Evolutionary conservation across 202 grass and related monocot genomes (phyloP), one percentile per base, ranked within the genome.

Genomic region (Setaria italica): DNA sequence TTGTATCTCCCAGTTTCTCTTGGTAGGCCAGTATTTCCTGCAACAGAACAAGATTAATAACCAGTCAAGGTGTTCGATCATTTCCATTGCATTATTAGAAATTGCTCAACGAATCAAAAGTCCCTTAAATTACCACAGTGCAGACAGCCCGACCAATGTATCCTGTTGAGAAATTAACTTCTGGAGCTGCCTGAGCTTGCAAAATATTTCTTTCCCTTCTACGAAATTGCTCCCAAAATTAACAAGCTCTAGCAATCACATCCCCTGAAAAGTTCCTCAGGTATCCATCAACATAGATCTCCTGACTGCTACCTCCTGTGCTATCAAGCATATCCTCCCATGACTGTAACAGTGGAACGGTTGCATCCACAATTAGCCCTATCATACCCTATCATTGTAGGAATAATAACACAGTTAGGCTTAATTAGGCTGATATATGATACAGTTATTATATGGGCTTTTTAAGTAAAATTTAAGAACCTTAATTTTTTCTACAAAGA

Each of bases 161-260:
- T 73, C 70, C 29, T 53, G 70, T 19, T 73, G 2, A 73, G 70
- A 73, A 73, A 73, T 34, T 34, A 30, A 15, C 47, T 59, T 59
- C 56, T 59, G 56, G 9, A 59, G 56, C 56, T 59, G 56, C 56
- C 56, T 59, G 1, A 25, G 20, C 56, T 59, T 59, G 56, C 56
- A 59, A 59, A 59, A 59, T 59, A 59, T 58, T 7, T 58, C 56
- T 58, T n/a, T 3, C 21, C 20, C 20, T 58, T 21, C 21, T 58
- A 20, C 10, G 20, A 58, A 21, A 21, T 20, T 21, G 20, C 56
- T 87, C 39, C 92, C 88, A 14, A 94, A 25, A 25, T 25, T 25
- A 97, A 85, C 82, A 92, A 72, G 86, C 88, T 59, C 81, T 86
- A 6, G 94, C 79, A 68, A 97, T 92, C 3, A 97, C 85, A 91